Evolutionary conservation across 78 protist species (phyloP), one percentile per base, ranked within the genome.

Genomic region (Dictyostelium brefeldianum): DNA sequence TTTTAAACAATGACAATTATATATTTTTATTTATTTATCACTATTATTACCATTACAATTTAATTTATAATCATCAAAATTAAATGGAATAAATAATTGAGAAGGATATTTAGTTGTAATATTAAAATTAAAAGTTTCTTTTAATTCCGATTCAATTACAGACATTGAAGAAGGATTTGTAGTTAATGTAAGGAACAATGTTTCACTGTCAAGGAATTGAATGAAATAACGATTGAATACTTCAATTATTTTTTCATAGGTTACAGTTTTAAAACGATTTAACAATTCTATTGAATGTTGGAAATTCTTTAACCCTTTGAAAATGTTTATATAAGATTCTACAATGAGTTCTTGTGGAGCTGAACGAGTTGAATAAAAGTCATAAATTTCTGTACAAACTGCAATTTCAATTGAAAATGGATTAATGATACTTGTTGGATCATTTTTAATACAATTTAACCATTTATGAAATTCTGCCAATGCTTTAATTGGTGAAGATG

Each of bases 381-480:
- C 82, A 62, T 57, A 85, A 36, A 85, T 71, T 11, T 53, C 73
- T 17, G 27, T 56, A 10, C 74, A 85, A 43, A 71, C 9, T 9
- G 92, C 73, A 18, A 77, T 75, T 25, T 71, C 81, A 11, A 85
- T 15, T 18, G 62, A 59, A 15, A 43, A 48, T 25, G 18, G 71
- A 9, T 71, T 59, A 3, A 62, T 22, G 14, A 80, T 46, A 46
- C 64, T 57, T 1, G 67, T 25, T n/a, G 71, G 82, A 15, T 31
- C 36, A 1, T 17, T 17, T 78, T 56, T 41, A 3, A 85, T 5
- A 22, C 18, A 11, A 25, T 27, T 53, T 10, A 85, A 11, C 57
- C 71, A 85, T 36, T 85, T 73, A 29, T 85, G 51, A 53, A 85
- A 85, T 9, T 51, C 73, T 3, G 47, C 54, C 18, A 85, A 43